phyloP scores from a whole-genome alignment of 192 early-diverging fungal species.

The Neocallimastix lanati region DNA sequence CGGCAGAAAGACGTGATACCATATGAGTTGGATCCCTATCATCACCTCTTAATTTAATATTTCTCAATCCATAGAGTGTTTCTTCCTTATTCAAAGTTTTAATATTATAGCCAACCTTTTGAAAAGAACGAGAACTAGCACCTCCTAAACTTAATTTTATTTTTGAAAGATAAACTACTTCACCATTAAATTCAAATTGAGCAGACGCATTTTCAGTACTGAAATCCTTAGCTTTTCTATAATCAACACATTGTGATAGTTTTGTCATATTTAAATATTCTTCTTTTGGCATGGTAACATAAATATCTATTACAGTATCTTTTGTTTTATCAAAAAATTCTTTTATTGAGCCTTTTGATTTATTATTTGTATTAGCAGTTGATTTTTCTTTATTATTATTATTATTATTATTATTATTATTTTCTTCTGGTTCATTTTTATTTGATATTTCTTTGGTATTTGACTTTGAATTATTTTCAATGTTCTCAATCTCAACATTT shows the following conservation, averaged over 20 bases:
- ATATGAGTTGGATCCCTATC: not conserved
- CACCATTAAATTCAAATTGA: not conserved
- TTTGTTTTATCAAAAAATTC: not conserved
- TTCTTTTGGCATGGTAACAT: not conserved
- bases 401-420: no score
- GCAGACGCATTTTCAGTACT: not conserved
- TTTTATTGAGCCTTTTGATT: not conserved
- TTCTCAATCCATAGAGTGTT: not conserved
- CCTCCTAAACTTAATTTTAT: not conserved
- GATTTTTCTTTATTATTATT: not conserved
- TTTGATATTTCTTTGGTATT: no score
- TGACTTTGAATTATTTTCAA: no score
- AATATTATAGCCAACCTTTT: not conserved
- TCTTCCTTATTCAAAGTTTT: not conserved
- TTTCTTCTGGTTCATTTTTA: not conserved
- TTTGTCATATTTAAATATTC: not conserved
- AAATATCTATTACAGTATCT: not conserved
- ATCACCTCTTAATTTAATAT: not conserved
- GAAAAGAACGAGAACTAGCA: not conserved
- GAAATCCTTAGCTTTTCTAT: not conserved
- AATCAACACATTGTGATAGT: not conserved
- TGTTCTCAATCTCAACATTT: no score
- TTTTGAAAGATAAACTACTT: not conserved
- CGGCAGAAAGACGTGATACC: not conserved
- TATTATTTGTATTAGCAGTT: not conserved